phyloP scores from a whole-genome alignment of 2,329 filamentous ascomycete genomes.

The Raffaelea albimanens region DNA sequence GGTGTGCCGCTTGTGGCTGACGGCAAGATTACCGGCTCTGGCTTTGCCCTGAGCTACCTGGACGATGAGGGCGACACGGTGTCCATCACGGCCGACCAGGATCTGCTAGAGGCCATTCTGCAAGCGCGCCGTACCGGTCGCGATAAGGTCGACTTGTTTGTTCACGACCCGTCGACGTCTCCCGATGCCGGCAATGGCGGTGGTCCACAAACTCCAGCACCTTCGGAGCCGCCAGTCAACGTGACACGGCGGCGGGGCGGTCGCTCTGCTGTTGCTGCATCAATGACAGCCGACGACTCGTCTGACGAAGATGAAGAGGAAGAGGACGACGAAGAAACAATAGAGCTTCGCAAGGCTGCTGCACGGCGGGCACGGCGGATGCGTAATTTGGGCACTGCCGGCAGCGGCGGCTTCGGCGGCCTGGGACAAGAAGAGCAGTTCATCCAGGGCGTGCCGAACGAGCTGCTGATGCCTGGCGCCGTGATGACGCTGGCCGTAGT shows the following conservation, averaged over 20 bases:
- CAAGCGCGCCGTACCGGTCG: constrained; percentile 67
- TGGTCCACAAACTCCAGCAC: constrained; percentile 22
- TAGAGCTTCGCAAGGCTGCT: constrained; percentile 23
- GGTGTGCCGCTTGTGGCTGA: constrained; percentile 70
- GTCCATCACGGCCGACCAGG: constrained; percentile 91
- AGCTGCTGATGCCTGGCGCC: constrained; percentile 83
- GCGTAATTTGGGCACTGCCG: constrained; percentile 19
- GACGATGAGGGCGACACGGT: constrained; percentile 96
- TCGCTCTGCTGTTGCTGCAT: constrained; percentile 35
- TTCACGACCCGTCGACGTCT: constrained; percentile 87
- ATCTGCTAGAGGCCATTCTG: constrained; percentile 80
- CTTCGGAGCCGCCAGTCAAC: neutral
- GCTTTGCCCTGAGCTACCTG: constrained; percentile 89
- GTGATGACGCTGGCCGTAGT: constrained; percentile 93
- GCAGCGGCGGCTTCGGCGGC: neutral
- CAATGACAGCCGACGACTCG: constrained; percentile 13
- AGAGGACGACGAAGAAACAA: constrained; percentile 25
- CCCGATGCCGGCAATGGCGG: constrained; percentile 47
- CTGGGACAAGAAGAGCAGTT: constrained; percentile 50
- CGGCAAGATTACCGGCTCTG: constrained; percentile 67
- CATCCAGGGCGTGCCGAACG: constrained; percentile 87
- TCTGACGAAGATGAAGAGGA: constrained; percentile 39
- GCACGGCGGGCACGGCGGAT: constrained; percentile 34
- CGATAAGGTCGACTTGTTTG: constrained; percentile 95
- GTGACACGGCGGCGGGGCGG: constrained; percentile 20